Evolutionary conservation across 2,329 filamentous ascomycete genomes (phyloP).

Genomic region (Tolypocladium cylindrosporum): DNA sequence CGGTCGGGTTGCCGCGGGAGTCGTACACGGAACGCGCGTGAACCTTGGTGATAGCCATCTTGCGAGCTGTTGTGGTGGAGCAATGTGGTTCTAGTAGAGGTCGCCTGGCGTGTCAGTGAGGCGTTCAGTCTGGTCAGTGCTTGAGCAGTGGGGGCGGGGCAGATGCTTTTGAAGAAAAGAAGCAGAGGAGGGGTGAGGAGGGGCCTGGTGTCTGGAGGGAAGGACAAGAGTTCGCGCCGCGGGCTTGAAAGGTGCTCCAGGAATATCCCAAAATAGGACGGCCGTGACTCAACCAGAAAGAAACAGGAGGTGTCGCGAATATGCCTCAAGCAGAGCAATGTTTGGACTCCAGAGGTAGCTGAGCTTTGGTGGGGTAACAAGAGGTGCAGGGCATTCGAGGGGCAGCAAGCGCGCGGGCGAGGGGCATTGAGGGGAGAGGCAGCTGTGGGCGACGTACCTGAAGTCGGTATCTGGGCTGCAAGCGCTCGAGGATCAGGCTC

Average conservation of each 20-base stretch:
- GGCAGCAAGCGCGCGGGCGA: neutral
- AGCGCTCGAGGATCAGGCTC: neutral
- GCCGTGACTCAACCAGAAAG: neutral
- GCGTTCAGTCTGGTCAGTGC: neutral
- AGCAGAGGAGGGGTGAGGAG: slow-evolving; percentile 5
- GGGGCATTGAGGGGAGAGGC: neutral
- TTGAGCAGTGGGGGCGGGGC: slow-evolving; percentile 1
- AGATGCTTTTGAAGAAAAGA: neutral
- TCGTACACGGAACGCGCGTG: slow-evolving; percentile 96
- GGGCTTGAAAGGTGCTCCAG: neutral
- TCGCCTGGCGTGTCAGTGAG: neutral
- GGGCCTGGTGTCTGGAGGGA: neutral
- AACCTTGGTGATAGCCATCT: slow-evolving; percentile 84
- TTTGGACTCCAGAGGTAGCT: neutral
- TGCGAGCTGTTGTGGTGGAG: slow-evolving; percentile 24
- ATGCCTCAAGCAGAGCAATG: slow-evolving; percentile 1
- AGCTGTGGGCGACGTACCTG: neutral
- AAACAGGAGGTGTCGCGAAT: neutral
- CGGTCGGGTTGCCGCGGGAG: slow-evolving; percentile 96
- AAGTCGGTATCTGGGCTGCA: neutral
- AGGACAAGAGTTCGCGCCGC: neutral
- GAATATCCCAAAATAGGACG: neutral
- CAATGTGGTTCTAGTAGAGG: neutral
- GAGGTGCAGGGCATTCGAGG: neutral
- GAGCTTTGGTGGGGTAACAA: slow-evolving; percentile 9